phyloP scores from a whole-genome alignment of 2,329 filamentous ascomycete species.

The Elsinoe necatrix region DNA sequence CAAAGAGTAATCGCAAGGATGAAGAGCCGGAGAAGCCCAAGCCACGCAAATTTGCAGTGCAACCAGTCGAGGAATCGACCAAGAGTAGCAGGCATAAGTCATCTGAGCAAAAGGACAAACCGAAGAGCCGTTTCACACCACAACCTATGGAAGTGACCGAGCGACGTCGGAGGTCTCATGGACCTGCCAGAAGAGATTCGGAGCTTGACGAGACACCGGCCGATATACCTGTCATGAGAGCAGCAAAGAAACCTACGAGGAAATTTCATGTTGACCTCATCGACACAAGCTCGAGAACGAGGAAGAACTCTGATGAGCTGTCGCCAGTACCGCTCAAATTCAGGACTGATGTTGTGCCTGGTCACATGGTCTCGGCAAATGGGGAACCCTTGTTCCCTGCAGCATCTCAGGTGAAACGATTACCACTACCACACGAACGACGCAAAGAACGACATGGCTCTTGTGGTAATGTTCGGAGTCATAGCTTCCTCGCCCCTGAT shows the following conservation, averaged over 20 bases:
- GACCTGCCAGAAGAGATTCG: conserved; percentile 19
- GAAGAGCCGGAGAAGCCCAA: conserved; percentile 28
- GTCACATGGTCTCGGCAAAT: conserved; percentile 18
- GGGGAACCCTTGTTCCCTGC: conserved; percentile 9
- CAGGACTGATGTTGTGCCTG: conserved; percentile 63
- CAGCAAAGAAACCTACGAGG: conserved; percentile 28
- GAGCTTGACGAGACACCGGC: conserved; percentile 16
- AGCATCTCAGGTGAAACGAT: background rate
- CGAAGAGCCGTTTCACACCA: conserved; percentile 26
- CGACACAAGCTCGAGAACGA: conserved; percentile 66
- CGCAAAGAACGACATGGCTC: conserved; percentile 18
- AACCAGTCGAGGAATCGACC: conserved; percentile 33
- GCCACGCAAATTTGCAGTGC: conserved; percentile 35
- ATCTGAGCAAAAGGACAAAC: conserved; percentile 16
- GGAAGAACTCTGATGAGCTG: conserved; percentile 55
- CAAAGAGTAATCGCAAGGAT: conserved; percentile 16
- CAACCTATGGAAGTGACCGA: conserved; percentile 28
- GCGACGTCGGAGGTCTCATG: conserved; percentile 20
- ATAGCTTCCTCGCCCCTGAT: conserved; percentile 54
- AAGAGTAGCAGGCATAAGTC: conserved; percentile 24
- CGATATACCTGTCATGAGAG: conserved; percentile 13
- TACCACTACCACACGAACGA: conserved; percentile 16
- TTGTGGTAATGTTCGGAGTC: conserved; percentile 25
- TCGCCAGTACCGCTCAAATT: conserved; percentile 57
- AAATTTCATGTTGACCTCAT: conserved; percentile 72